Evolutionary conservation across 139 green algal genomes (phyloP).

Genomic region (Coelastrella sp.): DNA sequence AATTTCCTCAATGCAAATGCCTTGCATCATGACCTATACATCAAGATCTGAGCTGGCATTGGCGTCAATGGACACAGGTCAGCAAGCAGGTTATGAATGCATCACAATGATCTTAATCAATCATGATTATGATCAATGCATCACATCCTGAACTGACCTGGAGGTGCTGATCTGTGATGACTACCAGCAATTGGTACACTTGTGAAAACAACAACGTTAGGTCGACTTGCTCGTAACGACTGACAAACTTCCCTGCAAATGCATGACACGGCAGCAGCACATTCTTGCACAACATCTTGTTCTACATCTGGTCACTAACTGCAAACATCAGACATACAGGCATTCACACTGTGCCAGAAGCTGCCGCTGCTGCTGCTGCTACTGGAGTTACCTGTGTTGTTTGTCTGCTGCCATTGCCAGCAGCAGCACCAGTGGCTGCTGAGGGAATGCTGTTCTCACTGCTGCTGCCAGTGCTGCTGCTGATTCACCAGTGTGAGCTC

Average conservation of each 20-base stretch:
- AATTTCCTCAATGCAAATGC: no score
- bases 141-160: constrained; percentile 51
- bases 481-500: constrained; percentile 81
- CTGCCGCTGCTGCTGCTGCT: no score
- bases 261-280: not conserved
- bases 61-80: no score
- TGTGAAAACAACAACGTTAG: constrained; percentile 78
- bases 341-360: not conserved
- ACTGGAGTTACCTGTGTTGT: constrained; percentile 60
- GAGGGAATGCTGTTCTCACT: constrained; percentile 59
- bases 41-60: no score
- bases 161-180: constrained; percentile 54
- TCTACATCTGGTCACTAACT: no score
- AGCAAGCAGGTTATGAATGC: no score
- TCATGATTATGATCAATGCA: not conserved
- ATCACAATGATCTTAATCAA: no score
- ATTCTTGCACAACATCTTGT: not conserved
- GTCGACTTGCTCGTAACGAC: constrained; percentile 55
- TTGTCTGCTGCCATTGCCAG: constrained; percentile 90
- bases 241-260: constrained; percentile 47
- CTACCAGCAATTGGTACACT: constrained; percentile 74
- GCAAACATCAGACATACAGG: no score
- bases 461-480: constrained; percentile 67
- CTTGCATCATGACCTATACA: no score
- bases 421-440: constrained; percentile 71